Conservation (phyloP, 2,329 filamentous ascomycete species). For the Penicillium expansum region DNA sequence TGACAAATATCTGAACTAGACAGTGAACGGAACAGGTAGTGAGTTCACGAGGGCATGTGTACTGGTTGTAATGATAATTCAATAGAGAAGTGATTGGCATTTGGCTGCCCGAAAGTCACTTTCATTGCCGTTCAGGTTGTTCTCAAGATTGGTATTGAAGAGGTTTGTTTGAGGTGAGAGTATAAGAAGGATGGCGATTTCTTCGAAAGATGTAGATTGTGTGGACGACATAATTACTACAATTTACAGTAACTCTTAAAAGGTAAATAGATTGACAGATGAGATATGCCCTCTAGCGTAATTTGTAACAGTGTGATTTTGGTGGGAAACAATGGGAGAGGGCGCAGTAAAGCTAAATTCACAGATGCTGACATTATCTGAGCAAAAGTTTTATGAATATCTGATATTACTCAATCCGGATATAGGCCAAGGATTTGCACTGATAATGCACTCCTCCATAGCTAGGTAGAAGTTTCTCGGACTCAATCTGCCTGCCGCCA, state of each 20-base stretch:
- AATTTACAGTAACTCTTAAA: background rate
- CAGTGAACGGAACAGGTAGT: no score
- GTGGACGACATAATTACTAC: no score
- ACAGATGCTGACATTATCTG: background rate
- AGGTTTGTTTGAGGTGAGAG: background rate
- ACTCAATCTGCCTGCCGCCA: constrained; percentile 7
- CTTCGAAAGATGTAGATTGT: no score
- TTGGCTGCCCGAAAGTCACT: background rate
- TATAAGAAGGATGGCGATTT: no score
- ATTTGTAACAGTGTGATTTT: no score
- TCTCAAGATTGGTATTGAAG: background rate
- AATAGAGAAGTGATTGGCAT: no score
- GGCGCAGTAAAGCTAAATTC: no score
- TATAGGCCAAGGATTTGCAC: background rate
- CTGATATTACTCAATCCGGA: background rate
- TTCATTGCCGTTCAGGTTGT: background rate
- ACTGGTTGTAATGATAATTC: background rate
- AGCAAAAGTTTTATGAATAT: background rate
- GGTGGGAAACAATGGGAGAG: no score
- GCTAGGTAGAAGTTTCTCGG: background rate
- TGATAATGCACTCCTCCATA: background rate
- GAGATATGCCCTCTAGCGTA: no score
- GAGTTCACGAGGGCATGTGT: no score
- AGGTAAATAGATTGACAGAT: no score
- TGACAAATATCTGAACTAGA: no score